These are phyloP conservation scores for Rhexocercosporidium sp. DNA, from an alignment of 2,329 filamentous ascomycete genomes.

Conservation along the genomic window DNA sequence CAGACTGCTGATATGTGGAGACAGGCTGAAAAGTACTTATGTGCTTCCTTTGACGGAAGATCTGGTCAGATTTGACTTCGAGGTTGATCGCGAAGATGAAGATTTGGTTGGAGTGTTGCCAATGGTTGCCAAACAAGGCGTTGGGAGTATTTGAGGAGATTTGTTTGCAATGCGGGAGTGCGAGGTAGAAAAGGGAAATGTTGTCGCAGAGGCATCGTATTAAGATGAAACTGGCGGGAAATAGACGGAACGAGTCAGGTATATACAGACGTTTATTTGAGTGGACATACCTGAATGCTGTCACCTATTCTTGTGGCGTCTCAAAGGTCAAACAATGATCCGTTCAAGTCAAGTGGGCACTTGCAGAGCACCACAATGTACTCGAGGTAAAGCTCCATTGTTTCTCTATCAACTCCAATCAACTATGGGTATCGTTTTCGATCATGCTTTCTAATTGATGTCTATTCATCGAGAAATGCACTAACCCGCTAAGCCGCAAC, in stretches of 20 bases:
- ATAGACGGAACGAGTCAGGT: not conserved
- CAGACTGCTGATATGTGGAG: not conserved
- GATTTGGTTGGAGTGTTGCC: constrained; percentile 22
- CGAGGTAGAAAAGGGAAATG: not conserved
- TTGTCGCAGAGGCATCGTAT: not conserved
- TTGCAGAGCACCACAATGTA: not conserved
- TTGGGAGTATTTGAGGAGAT: not conserved
- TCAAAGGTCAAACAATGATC: not conserved
- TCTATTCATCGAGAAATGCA: not conserved
- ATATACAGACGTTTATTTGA: not conserved
- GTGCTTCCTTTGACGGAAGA: constrained; percentile 32
- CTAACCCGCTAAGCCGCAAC: not conserved
- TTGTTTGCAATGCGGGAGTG: not conserved
- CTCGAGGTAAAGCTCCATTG: not conserved
- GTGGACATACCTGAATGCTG: not conserved
- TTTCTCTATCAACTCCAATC: not conserved
- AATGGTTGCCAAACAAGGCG: constrained; percentile 2
- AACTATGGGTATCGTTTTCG: not conserved
- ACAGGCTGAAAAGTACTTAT: constrained; percentile 18
- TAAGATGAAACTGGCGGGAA: not conserved
- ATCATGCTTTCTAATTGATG: not conserved
- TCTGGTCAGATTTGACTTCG: constrained; percentile 33
- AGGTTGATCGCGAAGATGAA: constrained; percentile 31
- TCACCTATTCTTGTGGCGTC: not conserved
- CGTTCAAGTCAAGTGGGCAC: not conserved